Conservation (phyloP, 169 alveolate genomes). For the Theileria parva region DNA sequence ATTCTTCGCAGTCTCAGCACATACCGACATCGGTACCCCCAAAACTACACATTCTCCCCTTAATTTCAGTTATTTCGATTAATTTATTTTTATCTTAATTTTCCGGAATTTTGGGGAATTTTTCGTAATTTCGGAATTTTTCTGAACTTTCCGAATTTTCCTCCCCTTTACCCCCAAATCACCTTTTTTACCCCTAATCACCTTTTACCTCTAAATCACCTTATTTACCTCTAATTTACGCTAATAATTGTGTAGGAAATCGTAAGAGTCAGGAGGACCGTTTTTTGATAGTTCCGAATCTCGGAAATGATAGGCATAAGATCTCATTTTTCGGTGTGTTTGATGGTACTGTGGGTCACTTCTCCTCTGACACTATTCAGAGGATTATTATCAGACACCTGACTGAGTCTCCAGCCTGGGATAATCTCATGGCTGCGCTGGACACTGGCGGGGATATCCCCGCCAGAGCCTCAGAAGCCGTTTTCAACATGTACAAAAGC, state of each 20-base stretch:
- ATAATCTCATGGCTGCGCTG: slow-evolving; percentile 7
- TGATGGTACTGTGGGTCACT: slow-evolving; percentile 85
- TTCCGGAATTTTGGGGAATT: no score
- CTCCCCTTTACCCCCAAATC: no score
- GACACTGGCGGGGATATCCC: slow-evolving; percentile 17
- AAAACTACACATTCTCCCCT: neutral
- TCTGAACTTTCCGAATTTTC: no score
- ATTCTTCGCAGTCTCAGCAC: slow-evolving; percentile 39
- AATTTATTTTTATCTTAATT: no score
- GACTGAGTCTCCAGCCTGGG: slow-evolving; percentile 66
- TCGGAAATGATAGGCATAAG: slow-evolving; percentile 51
- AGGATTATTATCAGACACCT: slow-evolving; percentile 71
- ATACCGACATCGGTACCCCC: slow-evolving; percentile 47
- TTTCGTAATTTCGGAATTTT: no score
- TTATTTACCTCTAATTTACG: neutral
- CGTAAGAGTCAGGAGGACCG: slow-evolving; percentile 81
- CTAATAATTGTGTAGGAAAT: slow-evolving; percentile 52
- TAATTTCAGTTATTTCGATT: no score
- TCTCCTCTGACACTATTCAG: slow-evolving; percentile 74
- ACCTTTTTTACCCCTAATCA: no score
- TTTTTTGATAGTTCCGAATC: slow-evolving; percentile 63
- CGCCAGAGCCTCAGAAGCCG: slow-evolving; percentile 29
- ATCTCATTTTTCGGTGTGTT: slow-evolving; percentile 77
- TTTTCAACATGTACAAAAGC: slow-evolving; percentile 56
- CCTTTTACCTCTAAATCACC: no score